A percentile compares a stretch with the other conserved stretches of the same genome.
Evolutionary conservation across 73 alveolate species (phyloP).

Genomic region (Loxodes magnus): DNA sequence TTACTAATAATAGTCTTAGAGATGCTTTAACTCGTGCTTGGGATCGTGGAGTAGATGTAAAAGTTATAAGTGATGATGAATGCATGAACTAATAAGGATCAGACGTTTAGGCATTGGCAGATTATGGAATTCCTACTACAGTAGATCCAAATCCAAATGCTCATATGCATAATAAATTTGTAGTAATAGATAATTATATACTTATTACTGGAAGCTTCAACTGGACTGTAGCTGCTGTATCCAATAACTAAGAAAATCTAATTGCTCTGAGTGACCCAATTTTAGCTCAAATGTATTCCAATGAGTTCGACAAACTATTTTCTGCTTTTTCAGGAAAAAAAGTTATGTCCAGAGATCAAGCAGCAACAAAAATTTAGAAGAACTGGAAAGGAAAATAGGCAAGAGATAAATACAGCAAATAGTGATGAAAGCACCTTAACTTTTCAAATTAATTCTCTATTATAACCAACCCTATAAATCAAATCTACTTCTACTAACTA

Average conservation of each 20-base stretch:
- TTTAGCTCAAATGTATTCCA: background rate
- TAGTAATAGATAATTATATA: slow-evolving; percentile 72
- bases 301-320: background rate
- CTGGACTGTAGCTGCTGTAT: slow-evolving; percentile 61
- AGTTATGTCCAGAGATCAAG: background rate
- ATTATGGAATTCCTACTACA: slow-evolving; percentile 63
- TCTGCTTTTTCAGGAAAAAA: background rate
- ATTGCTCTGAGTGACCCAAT: slow-evolving; percentile 25
- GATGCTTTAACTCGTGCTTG: slow-evolving; percentile 65
- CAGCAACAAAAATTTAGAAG: background rate
- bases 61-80: slow-evolving; percentile 89
- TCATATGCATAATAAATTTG: slow-evolving; percentile 94
- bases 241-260: slow-evolving; percentile 41
- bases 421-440: no score
- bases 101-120: slow-evolving; percentile 65
- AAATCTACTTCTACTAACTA: no score
- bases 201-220: slow-evolving; percentile 87
- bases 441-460: no score
- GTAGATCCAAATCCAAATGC: slow-evolving; percentile 63
- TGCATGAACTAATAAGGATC: slow-evolving; percentile 62
- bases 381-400: no score
- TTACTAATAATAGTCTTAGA: slow-evolving; percentile 70
- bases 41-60: slow-evolving; percentile 64
- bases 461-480: no score
- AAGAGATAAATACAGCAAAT: no score